phyloP scores from a whole-genome alignment of 306 rosid genomes.

The Vigna nakashimae region DNA sequence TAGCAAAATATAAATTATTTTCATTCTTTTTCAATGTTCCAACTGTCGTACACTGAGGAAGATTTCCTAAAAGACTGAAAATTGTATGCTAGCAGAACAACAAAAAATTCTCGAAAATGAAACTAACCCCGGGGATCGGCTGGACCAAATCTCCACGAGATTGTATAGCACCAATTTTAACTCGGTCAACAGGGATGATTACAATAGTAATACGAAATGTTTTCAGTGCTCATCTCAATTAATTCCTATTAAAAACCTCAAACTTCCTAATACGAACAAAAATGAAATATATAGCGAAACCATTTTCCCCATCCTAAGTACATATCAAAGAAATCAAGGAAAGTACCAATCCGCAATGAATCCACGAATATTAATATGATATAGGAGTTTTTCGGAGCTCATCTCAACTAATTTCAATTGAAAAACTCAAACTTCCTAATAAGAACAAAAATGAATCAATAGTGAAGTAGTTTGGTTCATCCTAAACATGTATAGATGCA shows the following conservation, averaged over 20 bases:
- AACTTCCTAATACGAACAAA: slow-evolving; percentile 2
- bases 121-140: neutral
- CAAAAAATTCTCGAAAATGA: neutral
- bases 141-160: neutral
- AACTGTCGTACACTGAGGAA: neutral
- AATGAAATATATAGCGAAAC: slow-evolving; percentile 26
- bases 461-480: slow-evolving; percentile 4
- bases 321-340: slow-evolving; percentile 15
- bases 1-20: neutral
- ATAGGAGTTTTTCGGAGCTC: neutral
- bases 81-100: slow-evolving; percentile 11
- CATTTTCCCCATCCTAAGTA: slow-evolving; percentile 21
- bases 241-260: slow-evolving; percentile 11
- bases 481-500: slow-evolving; percentile 13
- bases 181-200: neutral
- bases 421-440: neutral
- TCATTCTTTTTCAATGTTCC: neutral
- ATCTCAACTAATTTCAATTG: slow-evolving; percentile 36
- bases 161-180: neutral
- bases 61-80: neutral
- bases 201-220: neutral
- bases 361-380: neutral
- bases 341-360: slow-evolving; percentile 4
- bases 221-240: neutral
- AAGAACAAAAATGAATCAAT: slow-evolving; percentile 27